These are phyloP conservation scores for Podospora bellae-mahoneyi DNA, from an alignment of 495 filamentous ascomycete genomes.

Conservation along the genomic window DNA sequence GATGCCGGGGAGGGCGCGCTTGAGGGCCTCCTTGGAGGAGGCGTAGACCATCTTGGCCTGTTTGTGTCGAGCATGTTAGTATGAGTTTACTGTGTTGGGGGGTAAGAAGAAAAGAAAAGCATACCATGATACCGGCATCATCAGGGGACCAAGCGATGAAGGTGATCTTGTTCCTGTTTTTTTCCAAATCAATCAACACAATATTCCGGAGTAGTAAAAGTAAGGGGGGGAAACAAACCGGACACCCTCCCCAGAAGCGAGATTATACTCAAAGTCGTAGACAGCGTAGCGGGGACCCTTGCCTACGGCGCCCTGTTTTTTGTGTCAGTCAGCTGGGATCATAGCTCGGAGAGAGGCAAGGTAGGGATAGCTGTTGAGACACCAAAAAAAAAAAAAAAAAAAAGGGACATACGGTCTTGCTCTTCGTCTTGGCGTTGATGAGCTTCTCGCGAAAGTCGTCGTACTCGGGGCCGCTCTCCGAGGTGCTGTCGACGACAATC, in stretches of 20 bases:
- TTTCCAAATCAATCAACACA: conserved; percentile 13
- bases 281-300: conserved; percentile 89
- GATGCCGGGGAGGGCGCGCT: conserved; percentile 78
- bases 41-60: conserved; percentile 95
- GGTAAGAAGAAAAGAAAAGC: conserved; percentile 4
- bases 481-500: conserved; percentile 75
- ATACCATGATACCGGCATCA: conserved; percentile 75
- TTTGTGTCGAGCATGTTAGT: neutral
- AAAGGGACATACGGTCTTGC: conserved; percentile 40
- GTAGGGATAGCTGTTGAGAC: neutral
- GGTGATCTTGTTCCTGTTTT: conserved; percentile 81
- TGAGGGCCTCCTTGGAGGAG: conserved; percentile 88
- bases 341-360: neutral
- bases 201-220: neutral
- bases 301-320: conserved; percentile 52
- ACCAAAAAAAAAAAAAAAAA: neutral
- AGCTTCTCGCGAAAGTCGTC: conserved; percentile 79
- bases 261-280: conserved; percentile 83
- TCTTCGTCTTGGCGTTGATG: conserved; percentile 55
- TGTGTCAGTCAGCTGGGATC: conserved; percentile 17
- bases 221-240: conserved; percentile 50
- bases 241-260: conserved; percentile 74
- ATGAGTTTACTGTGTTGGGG: neutral
- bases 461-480: conserved; percentile 55
- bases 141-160: conserved; percentile 93